Base-by-base conservation (phyloP, 805 yeast genomes). In the Yarrowia sp. region DNA sequence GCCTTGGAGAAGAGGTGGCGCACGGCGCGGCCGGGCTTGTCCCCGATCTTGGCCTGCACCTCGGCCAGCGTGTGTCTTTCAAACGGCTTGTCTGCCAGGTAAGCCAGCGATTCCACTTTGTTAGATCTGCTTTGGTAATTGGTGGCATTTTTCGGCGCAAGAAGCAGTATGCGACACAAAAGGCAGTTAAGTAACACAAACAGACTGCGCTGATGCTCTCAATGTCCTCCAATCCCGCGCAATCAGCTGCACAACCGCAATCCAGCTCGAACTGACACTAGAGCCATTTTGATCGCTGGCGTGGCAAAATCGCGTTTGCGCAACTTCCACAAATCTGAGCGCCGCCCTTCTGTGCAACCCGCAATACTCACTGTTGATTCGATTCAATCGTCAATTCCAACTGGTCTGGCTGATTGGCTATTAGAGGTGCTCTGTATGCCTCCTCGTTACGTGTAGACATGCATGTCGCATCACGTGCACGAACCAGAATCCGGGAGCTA, bases 1-100 rank as follows among this genome's bases (percentile, higher is more conserved):
- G 61, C 46, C n/a, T 55, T 38, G 46, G 61, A 42, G 16, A 55
- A 55, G 14, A 38, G 47, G 6, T 38, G 46, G 13, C 61, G 61
- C 1, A 51, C 58, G 1, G 58, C 58, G 16, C 58, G 29, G 19
- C 58, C 42, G 18, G 58, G 58, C 6, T 51, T n/a, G 42, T 22
- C 32, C 2, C 58, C 58, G 22, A 51, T 12, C 14, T 33, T 51
- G 16, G 58, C 24, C 24, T 19, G 32, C 3, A 51, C 42, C 33
- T 51, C 58, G 7, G 42, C 32, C 24, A 51, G 13, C 1, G 38
- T 24, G 32, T 51, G 42, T 33, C 24, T 51, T 22, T 51, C 42
- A 35, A 51, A 51, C 21, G 58, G 58, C 42, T 51, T 33, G 32
- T 33, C 31, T 7, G 58, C 29, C 31, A 51, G 58, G 27, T 51